Conservation (phyloP, 2,329 filamentous ascomycete genomes). For the Myriosclerotinia curreyana region DNA sequence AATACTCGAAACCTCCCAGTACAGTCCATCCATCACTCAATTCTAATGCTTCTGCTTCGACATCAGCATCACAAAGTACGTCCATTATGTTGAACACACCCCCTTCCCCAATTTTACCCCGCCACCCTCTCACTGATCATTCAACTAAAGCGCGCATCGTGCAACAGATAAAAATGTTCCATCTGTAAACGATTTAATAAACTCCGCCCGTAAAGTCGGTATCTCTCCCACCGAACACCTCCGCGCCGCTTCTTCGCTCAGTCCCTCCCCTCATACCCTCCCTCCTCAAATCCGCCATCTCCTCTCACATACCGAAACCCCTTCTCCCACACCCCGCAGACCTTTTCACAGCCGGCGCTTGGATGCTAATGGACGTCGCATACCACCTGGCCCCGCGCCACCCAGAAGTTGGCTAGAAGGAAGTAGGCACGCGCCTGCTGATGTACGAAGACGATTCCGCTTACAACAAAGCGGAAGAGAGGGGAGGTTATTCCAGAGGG, state of each 20-base stretch:
- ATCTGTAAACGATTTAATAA: slow-evolving; percentile 59
- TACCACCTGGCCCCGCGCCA: slow-evolving; percentile 57
- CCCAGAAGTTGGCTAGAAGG: slow-evolving; percentile 55
- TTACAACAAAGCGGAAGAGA: slow-evolving; percentile 7
- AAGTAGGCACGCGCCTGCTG: slow-evolving; percentile 36
- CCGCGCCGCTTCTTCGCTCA: slow-evolving; percentile 26
- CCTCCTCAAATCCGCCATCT: slow-evolving; percentile 58
- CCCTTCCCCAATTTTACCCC: not conserved
- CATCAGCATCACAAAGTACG: slow-evolving; percentile 32
- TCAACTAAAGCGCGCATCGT: not conserved
- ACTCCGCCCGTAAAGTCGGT: slow-evolving; percentile 52
- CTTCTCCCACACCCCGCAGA: slow-evolving; percentile 45
- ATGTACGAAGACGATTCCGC: slow-evolving; percentile 6
- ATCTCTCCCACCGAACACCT: slow-evolving; percentile 31
- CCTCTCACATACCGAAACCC: slow-evolving; percentile 56
- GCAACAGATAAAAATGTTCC: slow-evolving; percentile 27
- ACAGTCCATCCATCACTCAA: slow-evolving; percentile 51
- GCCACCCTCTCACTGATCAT: not conserved
- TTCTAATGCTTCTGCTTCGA: slow-evolving; percentile 36
- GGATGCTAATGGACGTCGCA: slow-evolving; percentile 49
- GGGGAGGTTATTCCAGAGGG: slow-evolving; percentile 36
- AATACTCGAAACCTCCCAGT: slow-evolving; percentile 57
- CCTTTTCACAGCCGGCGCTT: slow-evolving; percentile 41
- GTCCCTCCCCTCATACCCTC: slow-evolving; percentile 47
- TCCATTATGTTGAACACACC: slow-evolving; percentile 20